A percentile compares a stretch with the other conserved stretches of the same genome.
These are phyloP conservation scores for Obelidium mucronatum DNA, from an alignment of 192 early-diverging fungal genomes.

Conservation along the genomic window DNA sequence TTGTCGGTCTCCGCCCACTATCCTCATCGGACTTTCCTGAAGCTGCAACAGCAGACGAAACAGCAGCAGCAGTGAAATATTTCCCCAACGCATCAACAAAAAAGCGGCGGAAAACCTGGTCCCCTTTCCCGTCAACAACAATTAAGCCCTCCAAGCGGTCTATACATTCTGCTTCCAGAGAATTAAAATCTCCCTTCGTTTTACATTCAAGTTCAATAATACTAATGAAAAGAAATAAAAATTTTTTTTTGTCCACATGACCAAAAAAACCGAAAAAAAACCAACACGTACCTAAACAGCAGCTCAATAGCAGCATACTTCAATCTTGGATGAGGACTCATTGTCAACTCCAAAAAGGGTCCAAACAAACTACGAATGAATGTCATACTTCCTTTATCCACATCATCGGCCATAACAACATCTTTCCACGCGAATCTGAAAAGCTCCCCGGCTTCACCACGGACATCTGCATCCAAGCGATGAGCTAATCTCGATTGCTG, in stretches of 20 bases:
- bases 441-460: conserved; percentile 61
- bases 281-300: conserved; percentile 45
- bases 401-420: conserved; percentile 42
- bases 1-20: neutral
- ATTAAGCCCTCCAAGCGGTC: conserved; percentile 54
- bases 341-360: conserved; percentile 56
- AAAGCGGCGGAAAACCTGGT: conserved; percentile 51
- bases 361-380: conserved; percentile 51
- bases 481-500: conserved; percentile 62
- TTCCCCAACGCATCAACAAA: conserved; percentile 51
- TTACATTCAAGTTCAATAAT: conserved; percentile 49
- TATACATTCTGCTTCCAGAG: conserved; percentile 55
- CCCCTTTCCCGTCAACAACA: conserved; percentile 42
- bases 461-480: conserved; percentile 67
- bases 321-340: conserved; percentile 50
- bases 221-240: conserved; percentile 18
- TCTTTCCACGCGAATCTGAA: conserved; percentile 64
- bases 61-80: conserved; percentile 44
- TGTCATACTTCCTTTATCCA: conserved; percentile 33
- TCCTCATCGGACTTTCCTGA: conserved; percentile 4
- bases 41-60: conserved; percentile 25
- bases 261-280: neutral
- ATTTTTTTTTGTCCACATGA: neutral
- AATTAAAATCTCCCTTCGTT: conserved; percentile 41
- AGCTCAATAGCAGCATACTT: conserved; percentile 52